Evolutionary conservation across 805 yeast genomes (phyloP), one percentile per base, ranked within the genome.

Genomic region (Nakazawaea molendinolei): DNA sequence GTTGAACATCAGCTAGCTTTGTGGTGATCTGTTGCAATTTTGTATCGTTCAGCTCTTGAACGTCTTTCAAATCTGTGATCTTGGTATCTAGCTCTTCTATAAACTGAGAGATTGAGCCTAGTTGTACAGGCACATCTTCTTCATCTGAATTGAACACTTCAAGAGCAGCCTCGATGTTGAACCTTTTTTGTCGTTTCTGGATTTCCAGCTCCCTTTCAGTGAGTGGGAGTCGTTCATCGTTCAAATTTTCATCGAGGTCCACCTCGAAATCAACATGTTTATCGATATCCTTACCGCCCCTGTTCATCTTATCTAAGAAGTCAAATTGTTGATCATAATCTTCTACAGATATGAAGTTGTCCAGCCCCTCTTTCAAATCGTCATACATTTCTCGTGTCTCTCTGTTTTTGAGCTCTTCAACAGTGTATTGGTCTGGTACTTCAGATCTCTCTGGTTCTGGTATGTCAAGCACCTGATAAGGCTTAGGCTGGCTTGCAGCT

Each of bases 161-260:
- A 5, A 61, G 29, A 0, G 64, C 59, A 23, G 57, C 60, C 27
- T 59, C 57, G 18, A 61, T 60, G 21, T 56, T 60, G 43, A 51
- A 47, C 7, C 52, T 47, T 5, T 48, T 38, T 25, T 54, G 30
- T 29, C 47, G 40, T 28, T 45, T 39, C 31, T 56, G 62, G 6
- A 55, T 29, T 3, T 41, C 38, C 12, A 37, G 23, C 37, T 60
- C 64, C 9, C 44, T 48, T 8, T 48, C 44, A 1, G 55, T 47
- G 13, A 60, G 36, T 2, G 63, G 53, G 19, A 60, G 40, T 38
- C 53, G 39, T 23, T 51, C 55, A 34, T 54, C 58, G 5, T 42
- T 46, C 3, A 53, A 33, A 5, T 42, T 40, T 16, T 49, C 49
- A 32, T 49, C 47, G 14, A 42, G 31, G 13, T 47, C 55, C 7